phyloP scores from a whole-genome alignment of 2,329 filamentous ascomycete species.

The Sporothrix luriei region DNA sequence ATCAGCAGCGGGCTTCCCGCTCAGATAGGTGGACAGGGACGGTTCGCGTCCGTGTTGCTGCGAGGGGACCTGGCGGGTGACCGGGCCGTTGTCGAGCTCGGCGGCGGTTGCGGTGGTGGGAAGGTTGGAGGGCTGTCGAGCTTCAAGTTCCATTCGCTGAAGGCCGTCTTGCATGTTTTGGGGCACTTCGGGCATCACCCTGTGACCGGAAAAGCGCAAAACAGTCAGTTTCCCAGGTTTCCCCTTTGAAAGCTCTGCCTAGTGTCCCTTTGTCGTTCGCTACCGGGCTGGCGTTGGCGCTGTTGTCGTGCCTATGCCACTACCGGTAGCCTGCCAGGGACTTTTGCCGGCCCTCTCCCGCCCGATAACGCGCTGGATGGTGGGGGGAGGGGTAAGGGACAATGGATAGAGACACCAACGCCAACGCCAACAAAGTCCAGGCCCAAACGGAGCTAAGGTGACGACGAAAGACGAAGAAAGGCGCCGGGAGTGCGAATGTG shows the following conservation, averaged over 20 bases:
- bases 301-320: slow-evolving; percentile 27
- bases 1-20: slow-evolving; percentile 37
- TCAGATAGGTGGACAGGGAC: slow-evolving; percentile 48
- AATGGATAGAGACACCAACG: slow-evolving; percentile 13
- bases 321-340: slow-evolving; percentile 23
- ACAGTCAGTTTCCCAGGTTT: slow-evolving; percentile 45
- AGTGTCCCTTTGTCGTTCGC: slow-evolving; percentile 29
- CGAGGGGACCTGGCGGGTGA: slow-evolving; percentile 5
- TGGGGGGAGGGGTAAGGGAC: slow-evolving; percentile 32
- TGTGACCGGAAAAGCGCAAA: slow-evolving; percentile 48
- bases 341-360: slow-evolving; percentile 12
- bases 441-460: slow-evolving; percentile 22
- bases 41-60: slow-evolving; percentile 50
- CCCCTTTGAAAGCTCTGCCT: slow-evolving; percentile 19
- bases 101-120: slow-evolving; percentile 39
- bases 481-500: neutral
- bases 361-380: slow-evolving; percentile 25
- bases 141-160: slow-evolving; percentile 84
- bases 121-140: slow-evolving; percentile 53
- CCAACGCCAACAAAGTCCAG: slow-evolving; percentile 15
- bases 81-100: slow-evolving; percentile 35
- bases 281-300: slow-evolving; percentile 19
- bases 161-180: slow-evolving; percentile 96
- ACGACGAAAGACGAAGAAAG: neutral
- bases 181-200: slow-evolving; percentile 92